Base-by-base conservation (phyloP, 306 rosid genomes). In the Cicer pinnatifidum region DNA sequence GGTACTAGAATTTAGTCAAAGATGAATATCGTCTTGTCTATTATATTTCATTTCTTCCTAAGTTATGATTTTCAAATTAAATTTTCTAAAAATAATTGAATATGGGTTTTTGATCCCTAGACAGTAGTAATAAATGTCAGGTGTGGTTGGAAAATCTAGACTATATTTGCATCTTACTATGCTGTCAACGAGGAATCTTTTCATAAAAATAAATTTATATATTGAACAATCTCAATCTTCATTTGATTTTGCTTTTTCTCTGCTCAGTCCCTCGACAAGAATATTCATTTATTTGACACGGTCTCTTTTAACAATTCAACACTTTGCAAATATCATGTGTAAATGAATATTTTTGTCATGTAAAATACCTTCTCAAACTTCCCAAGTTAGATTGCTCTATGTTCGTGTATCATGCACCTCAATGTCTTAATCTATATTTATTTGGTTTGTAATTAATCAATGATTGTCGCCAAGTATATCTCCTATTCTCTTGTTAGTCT, bases 1-100 rank as follows among this genome's bases (percentile, higher is more conserved):
- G 99, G 99, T 95, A 88, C 45, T 76, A 67, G 53, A 43, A 48
- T 73, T 61, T 58, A 48, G 51, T 69, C 12, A 38, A 75, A 60
- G 76, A 20, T 75, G 64, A 45, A 33, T 67, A 53, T 67, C 53
- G 43, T 75, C 12, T 63, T 69, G 59, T 78, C n/a, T 71, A 45
- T 73, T 11, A 16, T 69, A 43, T 69, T 52, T 72, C 16, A 5
- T 71, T 69, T 73, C 48, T 45, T 33, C 17, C 28, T 8, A 8
- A 58, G 38, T 23, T 51, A 35, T 35, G 68, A 28, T 68, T 67
- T 73, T 45, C 15, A 38, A 46, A 70, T 43, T 75, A 44, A 52
- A 15, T 57, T 37, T 67, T 4, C 53, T 46, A 53, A 69, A 35
- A 20, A 1, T 16, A 45, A n/a, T 33, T 56, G n/a, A 61, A 46